Base-by-base conservation (phyloP, 495 filamentous ascomycete genomes). In the Penicillium robsamsonii region DNA sequence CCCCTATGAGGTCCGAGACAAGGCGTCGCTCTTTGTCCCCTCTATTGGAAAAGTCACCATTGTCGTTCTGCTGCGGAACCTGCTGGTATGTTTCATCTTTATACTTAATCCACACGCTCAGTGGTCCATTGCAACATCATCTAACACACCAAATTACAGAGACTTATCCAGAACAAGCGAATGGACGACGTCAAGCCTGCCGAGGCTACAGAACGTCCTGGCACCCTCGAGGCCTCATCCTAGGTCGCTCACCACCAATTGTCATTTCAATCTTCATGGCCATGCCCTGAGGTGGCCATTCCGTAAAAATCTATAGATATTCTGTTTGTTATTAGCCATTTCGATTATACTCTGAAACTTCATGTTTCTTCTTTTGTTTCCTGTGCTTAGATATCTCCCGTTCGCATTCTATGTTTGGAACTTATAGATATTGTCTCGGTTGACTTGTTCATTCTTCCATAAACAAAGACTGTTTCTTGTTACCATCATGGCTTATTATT, bases 21-120 rank as follows among this genome's bases (percentile, higher is more conserved):
- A 89, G 75, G 94, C 94, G 2, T 89, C 90, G n/a, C 92, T 98
- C 63, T 98, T 95, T 58, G 92, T 97, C 7, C 94, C 94, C 6
- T 92, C 92, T 3, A 95, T 95, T 64, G 94, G 94, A 50, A 98
- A 97, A 76, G 94, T 98, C 25, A 98, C 94, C 1, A 97, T 97
- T 68, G 87, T 92, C 11, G 85, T 97, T 15, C 73, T 98, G 56
- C 77, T 97, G 59, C 77, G 94, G 50, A 98, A 98, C 69, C 75
- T 97, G 10, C 76, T 96, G 70, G 90, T 93, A 75, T 65, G 87
- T 47, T 25, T 46, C 10, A 46, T 46, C 40, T n/a, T 27, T 46
- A 33, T 18, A 8, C 17, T 13, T 27, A 9, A 24, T n/a, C 18
- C 17, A 20, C 45, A 56, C n/a, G 29, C 18, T 22, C 11, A 2